phyloP scores from a whole-genome alignment of 2,329 filamentous ascomycete genomes.

The Fusarium tanahbumbuense region DNA sequence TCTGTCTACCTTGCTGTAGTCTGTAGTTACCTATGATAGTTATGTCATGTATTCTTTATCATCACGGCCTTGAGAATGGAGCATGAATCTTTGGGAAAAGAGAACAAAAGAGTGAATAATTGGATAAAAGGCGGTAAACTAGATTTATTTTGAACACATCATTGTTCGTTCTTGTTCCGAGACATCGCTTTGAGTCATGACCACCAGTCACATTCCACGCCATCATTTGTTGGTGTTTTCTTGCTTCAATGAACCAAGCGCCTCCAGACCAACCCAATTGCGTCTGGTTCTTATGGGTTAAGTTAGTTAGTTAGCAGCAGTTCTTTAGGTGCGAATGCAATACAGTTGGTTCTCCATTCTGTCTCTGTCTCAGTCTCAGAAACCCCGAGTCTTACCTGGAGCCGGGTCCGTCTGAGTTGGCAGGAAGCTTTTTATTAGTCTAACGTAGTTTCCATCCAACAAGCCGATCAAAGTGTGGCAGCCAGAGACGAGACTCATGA shows the following conservation, averaged over 20 bases:
- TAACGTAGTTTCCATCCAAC: neutral
- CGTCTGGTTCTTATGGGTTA: slow-evolving; percentile 25
- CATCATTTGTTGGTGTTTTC: slow-evolving; percentile 34
- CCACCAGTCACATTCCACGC: slow-evolving; percentile 45
- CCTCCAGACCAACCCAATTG: slow-evolving; percentile 40
- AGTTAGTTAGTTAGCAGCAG: neutral
- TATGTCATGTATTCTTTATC: neutral
- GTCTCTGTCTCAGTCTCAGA: slow-evolving; percentile 6
- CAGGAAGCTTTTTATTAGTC: neutral
- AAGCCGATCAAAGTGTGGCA: neutral
- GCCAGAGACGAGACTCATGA: neutral
- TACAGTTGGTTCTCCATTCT: slow-evolving; percentile 6
- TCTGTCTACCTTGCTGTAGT: neutral
- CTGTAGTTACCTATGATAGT: neutral
- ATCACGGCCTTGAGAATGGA: neutral
- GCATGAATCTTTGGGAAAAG: neutral
- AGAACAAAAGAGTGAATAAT: slow-evolving; percentile 9
- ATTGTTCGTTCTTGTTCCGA: slow-evolving; percentile 30
- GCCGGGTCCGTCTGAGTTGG: slow-evolving; percentile 37
- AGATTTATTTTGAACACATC: slow-evolving; percentile 12
- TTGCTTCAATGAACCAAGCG: slow-evolving; percentile 30
- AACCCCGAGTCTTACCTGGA: slow-evolving; percentile 25
- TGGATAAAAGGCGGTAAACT: slow-evolving; percentile 20
- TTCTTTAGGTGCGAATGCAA: neutral
- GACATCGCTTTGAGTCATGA: slow-evolving; percentile 44